Conservation (phyloP, 2,329 filamentous ascomycete genomes). For the Plenodomus biglobosus region DNA sequence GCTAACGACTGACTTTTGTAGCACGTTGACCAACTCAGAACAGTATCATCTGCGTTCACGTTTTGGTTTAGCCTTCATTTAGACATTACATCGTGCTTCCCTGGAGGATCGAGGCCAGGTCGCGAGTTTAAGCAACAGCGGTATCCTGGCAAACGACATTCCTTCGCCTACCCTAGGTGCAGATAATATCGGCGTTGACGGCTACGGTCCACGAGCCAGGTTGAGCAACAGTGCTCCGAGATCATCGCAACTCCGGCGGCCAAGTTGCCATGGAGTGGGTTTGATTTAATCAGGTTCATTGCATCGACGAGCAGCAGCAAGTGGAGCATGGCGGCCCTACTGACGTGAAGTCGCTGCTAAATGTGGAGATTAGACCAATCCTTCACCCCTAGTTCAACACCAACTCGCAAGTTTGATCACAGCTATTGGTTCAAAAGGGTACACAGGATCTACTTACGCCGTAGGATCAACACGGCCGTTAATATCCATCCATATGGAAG, state of each 20-base stretch:
- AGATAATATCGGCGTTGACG: background rate
- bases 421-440: background rate
- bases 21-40: background rate
- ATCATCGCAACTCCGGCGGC: background rate
- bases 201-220: background rate
- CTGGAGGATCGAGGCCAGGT: background rate
- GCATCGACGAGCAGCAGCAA: background rate
- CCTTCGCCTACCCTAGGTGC: background rate
- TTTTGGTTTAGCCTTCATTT: background rate
- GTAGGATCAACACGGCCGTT: conserved; percentile 15
- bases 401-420: background rate
- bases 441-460: background rate
- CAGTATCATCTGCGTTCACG: background rate
- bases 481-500: conserved; percentile 22
- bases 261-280: background rate
- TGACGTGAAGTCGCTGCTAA: background rate
- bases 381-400: background rate
- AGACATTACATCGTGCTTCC: background rate
- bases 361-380: background rate
- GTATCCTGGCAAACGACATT: background rate
- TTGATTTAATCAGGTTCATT: background rate
- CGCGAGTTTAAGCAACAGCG: background rate
- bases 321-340: background rate
- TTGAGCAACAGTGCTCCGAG: background rate
- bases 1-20: background rate